These are phyloP conservation scores for Magnolia officinalis DNA, from an alignment of 164 flowering plant genomes.

Conservation along the genomic window DNA sequence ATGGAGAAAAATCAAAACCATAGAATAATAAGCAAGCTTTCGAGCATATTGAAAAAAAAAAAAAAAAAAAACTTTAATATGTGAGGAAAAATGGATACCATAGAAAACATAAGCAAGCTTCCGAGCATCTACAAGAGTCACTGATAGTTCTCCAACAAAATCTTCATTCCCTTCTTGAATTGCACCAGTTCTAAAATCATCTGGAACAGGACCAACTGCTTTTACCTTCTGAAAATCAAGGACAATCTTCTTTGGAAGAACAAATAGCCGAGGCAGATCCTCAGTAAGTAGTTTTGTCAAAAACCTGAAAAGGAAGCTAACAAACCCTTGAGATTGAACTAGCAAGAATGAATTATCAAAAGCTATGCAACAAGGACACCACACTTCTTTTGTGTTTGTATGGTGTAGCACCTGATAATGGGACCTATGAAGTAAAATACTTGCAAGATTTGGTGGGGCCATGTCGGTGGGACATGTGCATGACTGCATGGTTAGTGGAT, in stretches of 20 bases:
- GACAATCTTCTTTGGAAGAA: slow-evolving; percentile 91
- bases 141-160: slow-evolving; percentile 89
- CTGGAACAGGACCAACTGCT: slow-evolving; percentile 76
- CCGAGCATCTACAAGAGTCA: slow-evolving; percentile 91
- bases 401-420: no score
- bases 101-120: slow-evolving; percentile 67
- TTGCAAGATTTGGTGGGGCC: no score
- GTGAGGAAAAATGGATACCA: slow-evolving; percentile 41
- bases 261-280: slow-evolving; percentile 92
- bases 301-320: slow-evolving; percentile 50
- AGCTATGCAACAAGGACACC: no score
- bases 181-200: slow-evolving; percentile 55
- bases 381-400: no score
- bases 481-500: no score
- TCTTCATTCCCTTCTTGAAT: slow-evolving; percentile 78
- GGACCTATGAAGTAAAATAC: no score
- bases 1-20: no score
- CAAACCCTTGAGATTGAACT: background rate
- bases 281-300: slow-evolving; percentile 93
- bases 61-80: no score
- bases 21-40: no score
- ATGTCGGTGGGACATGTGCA: no score
- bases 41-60: no score
- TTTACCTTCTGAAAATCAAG: slow-evolving; percentile 86
- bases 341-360: no score